Evolutionary conservation across 345 rosid species (phyloP).

Genomic region (Atalantia buxifolia): DNA sequence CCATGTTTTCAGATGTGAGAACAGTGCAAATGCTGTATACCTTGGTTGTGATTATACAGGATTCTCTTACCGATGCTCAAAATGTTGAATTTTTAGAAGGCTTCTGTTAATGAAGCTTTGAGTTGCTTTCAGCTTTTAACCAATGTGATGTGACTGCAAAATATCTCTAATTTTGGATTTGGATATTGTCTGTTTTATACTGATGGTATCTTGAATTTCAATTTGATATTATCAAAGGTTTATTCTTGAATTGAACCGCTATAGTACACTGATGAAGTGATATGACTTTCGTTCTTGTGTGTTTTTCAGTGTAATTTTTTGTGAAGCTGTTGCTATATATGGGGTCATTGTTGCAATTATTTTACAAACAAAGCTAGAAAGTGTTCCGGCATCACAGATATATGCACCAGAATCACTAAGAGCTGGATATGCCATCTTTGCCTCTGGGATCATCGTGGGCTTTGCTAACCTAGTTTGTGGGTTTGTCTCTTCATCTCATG

Average conservation of each 20-base stretch:
- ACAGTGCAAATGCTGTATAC: not conserved
- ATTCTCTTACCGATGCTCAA: not conserved
- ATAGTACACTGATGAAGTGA: not conserved
- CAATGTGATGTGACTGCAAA: not conserved
- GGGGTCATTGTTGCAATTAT: slow-evolving; percentile 98
- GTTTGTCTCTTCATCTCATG: slow-evolving; percentile 39
- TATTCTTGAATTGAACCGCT: not conserved
- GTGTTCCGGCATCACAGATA: slow-evolving; percentile 70
- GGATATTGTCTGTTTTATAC: not conserved
- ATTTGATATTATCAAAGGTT: not conserved
- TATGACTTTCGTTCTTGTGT: not conserved
- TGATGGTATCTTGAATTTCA: not conserved
- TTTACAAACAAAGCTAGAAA: slow-evolving; percentile 92
- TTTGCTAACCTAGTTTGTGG: slow-evolving; percentile 99
- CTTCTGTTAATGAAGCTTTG: not conserved
- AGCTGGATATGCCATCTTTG: slow-evolving; percentile 99
- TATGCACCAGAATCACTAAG: slow-evolving; percentile 89
- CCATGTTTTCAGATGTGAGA: not conserved
- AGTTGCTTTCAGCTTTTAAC: not conserved
- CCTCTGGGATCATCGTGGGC: slow-evolving; percentile 98
- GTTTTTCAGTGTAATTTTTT: slow-evolving; percentile 80
- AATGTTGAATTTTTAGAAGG: not conserved
- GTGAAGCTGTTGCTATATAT: slow-evolving; percentile 99
- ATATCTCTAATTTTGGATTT: not conserved
- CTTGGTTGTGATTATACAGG: not conserved